Evolutionary conservation across 768 basidiomycete genomes (phyloP).

Genomic region (Tylopilus intermedius): DNA sequence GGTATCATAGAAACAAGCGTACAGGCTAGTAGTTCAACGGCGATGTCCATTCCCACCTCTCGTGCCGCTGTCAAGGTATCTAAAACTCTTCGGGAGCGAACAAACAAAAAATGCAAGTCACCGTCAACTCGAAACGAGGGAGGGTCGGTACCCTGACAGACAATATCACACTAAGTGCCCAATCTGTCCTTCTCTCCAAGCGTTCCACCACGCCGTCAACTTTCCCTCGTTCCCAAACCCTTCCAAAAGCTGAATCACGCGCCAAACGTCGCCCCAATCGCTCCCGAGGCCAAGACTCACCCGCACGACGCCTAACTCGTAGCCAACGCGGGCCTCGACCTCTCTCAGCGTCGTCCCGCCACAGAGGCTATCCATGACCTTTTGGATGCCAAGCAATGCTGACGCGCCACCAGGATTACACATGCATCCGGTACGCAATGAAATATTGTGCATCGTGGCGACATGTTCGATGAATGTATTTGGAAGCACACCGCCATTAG

Average conservation of each 20-base stretch:
- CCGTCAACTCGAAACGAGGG: no score
- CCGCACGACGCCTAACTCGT: constrained; percentile 70
- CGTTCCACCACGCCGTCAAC: constrained; percentile 38
- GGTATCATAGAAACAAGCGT: no score
- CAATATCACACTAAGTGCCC: constrained; percentile 32
- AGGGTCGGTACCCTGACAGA: no score
- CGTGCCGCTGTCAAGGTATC: no score
- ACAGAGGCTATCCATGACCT: constrained; percentile 60
- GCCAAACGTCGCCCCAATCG: constrained; percentile 71
- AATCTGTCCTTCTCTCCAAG: constrained; percentile 29
- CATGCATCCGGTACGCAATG: constrained; percentile 80
- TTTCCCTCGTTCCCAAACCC: constrained; percentile 38
- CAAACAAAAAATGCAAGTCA: no score
- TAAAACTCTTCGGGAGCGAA: no score
- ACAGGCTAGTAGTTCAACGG: no score
- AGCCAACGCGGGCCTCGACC: constrained; percentile 56
- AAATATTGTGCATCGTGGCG: constrained; percentile 60
- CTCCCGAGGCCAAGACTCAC: constrained; percentile 77
- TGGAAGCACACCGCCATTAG: constrained; percentile 60
- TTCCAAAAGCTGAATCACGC: constrained; percentile 45
- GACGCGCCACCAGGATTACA: constrained; percentile 84
- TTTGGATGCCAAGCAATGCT: constrained; percentile 60
- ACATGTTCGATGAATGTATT: constrained; percentile 71
- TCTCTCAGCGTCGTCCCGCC: constrained; percentile 57
- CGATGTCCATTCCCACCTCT: no score